phyloP scores from a whole-genome alignment of 2,329 filamentous ascomycete species.

The Fusarium longipes region DNA sequence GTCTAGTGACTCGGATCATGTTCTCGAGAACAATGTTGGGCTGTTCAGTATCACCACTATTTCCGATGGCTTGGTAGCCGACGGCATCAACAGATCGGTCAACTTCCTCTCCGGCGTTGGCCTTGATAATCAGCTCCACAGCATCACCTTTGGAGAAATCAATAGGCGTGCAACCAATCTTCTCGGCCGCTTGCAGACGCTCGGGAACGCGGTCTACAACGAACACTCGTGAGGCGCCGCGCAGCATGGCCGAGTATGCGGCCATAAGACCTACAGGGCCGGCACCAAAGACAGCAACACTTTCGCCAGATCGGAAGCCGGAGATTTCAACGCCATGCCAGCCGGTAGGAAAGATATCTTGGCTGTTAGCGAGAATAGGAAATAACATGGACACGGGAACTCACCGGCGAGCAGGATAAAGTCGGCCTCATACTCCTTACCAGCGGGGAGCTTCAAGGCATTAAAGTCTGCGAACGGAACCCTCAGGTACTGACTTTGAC shows the following conservation, averaged over 20 bases:
- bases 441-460: conserved; percentile 68
- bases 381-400: conserved; percentile 38
- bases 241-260: conserved; percentile 70
- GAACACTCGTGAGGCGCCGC: conserved; percentile 70
- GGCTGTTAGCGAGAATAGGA: conserved; percentile 49
- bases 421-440: conserved; percentile 70
- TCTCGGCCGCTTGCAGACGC: conserved; percentile 67
- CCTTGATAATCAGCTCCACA: conserved; percentile 69
- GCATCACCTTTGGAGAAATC: conserved; percentile 70
- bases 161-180: conserved; percentile 70
- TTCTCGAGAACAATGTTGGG: conserved; percentile 73
- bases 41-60: conserved; percentile 67
- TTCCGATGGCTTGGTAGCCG: conserved; percentile 71
- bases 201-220: conserved; percentile 72
- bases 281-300: conserved; percentile 72
- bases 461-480: conserved; percentile 77
- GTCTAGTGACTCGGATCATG: conserved; percentile 70
- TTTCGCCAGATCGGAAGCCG: conserved; percentile 70
- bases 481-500: conserved; percentile 72
- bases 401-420: conserved; percentile 62
- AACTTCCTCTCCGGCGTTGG: conserved; percentile 71
- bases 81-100: conserved; percentile 74
- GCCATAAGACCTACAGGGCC: conserved; percentile 75
- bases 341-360: conserved; percentile 54
- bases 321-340: conserved; percentile 69